Conservation (phyloP, 306 rosid species). For the Styphnolobium japonicum region DNA sequence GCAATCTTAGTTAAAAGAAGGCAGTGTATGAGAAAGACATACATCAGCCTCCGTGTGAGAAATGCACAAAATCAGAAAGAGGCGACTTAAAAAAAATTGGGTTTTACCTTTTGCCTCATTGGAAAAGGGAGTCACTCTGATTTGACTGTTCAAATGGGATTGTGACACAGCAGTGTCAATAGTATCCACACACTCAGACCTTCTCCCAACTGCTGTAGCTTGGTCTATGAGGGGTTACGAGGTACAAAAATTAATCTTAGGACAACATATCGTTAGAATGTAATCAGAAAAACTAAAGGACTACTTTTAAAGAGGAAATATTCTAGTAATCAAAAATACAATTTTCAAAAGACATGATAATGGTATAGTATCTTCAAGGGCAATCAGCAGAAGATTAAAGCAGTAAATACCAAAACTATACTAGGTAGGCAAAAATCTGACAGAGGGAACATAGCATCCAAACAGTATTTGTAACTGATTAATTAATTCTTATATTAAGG, state of each 20-base stretch:
- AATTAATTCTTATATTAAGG: conserved; percentile 40
- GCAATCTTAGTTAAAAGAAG: background rate
- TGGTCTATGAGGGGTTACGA: conserved; percentile 60
- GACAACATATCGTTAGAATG: conserved; percentile 19
- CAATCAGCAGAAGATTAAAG: conserved; percentile 3
- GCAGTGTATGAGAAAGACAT: background rate
- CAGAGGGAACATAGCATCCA: conserved; percentile 1
- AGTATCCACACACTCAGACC: conserved; percentile 45
- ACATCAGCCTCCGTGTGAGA: background rate
- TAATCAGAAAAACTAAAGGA: conserved; percentile 15
- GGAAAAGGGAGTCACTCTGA: conserved; percentile 30
- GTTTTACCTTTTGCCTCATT: conserved; percentile 50
- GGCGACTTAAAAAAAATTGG: background rate
- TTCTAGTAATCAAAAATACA: background rate
- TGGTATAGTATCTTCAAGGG: background rate
- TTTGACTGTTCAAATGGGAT: conserved; percentile 41
- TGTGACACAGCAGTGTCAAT: conserved; percentile 42
- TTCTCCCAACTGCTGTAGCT: conserved; percentile 48
- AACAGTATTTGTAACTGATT: conserved; percentile 4
- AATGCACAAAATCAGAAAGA: conserved; percentile 3
- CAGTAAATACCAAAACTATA: background rate
- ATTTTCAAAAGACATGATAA: conserved; percentile 15
- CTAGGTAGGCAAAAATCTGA: conserved; percentile 13
- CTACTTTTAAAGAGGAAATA: conserved; percentile 15
- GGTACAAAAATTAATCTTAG: conserved; percentile 28